Evolutionary conservation across 2,329 filamentous ascomycete genomes (phyloP).

Genomic region (Berkeleyomyces rouxiae): DNA sequence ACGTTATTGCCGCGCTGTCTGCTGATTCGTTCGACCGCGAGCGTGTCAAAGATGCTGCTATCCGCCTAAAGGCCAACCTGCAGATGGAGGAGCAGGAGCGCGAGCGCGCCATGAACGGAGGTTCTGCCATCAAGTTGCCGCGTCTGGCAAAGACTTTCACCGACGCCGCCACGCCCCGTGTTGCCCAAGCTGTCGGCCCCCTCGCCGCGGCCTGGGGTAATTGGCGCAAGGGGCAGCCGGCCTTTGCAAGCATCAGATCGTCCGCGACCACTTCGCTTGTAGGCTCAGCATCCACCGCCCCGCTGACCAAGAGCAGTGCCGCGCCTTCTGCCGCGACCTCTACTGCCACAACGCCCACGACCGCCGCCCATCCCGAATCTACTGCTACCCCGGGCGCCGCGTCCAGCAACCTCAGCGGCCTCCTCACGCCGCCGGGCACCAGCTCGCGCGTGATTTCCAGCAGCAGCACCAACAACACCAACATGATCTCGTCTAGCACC

Average conservation of each 20-base stretch:
- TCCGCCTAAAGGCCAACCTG: constrained; percentile 80
- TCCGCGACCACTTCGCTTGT: constrained; percentile 16
- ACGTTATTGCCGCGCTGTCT: constrained; percentile 69
- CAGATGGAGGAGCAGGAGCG: constrained; percentile 97
- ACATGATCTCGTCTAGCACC: not conserved
- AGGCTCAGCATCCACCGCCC: not conserved
- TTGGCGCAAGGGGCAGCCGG: constrained; percentile 58
- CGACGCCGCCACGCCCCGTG: constrained; percentile 49
- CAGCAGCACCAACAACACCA: not conserved
- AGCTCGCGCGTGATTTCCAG: constrained; percentile 32
- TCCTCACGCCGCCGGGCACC: constrained; percentile 79
- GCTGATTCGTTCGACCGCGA: constrained; percentile 61
- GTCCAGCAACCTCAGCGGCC: constrained; percentile 52
- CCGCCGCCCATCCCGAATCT: constrained; percentile 17
- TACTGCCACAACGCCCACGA: constrained; percentile 15
- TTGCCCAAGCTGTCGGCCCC: constrained; percentile 64
- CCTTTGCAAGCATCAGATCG: constrained; percentile 32
- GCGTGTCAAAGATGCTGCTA: constrained; percentile 73
- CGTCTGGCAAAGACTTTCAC: constrained; percentile 51
- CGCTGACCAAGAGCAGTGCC: not conserved
- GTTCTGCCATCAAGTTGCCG: constrained; percentile 49
- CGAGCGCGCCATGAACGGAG: constrained; percentile 62
- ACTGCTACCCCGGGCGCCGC: constrained; percentile 18
- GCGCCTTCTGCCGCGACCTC: not conserved
- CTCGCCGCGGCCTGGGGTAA: constrained; percentile 88